Percentiles rank a stretch among this genome's conserved stretches.
Conservation (phyloP, 179 eudicot species). For the Spergularia azorica region DNA sequence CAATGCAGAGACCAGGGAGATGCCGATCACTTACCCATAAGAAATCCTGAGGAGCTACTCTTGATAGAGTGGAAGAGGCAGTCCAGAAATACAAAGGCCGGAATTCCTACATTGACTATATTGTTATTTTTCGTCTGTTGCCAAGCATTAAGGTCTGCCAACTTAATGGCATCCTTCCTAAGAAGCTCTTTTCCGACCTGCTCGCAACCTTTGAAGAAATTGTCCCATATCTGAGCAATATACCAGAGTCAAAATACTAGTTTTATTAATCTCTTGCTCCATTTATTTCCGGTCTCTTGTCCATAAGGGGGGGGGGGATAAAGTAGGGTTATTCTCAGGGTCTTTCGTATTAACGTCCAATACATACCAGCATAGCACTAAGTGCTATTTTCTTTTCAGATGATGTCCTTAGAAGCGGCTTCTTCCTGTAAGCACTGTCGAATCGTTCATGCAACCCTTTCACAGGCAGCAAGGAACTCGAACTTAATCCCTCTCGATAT, state of each 20-base stretch:
- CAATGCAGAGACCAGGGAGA: neutral
- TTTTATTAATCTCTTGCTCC: too few species aligned
- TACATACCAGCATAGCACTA: conserved; percentile 33
- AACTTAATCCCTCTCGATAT: conserved; percentile 25
- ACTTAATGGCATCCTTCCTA: conserved; percentile 31
- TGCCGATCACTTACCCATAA: conserved; percentile 29
- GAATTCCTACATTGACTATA: conserved; percentile 37
- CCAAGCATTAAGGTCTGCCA: conserved; percentile 34
- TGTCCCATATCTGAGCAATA: conserved; percentile 39
- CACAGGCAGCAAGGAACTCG: conserved; percentile 30
- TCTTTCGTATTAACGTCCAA: neutral
- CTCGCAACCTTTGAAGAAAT: conserved; percentile 30
- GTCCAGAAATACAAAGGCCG: conserved; percentile 37
- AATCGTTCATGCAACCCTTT: conserved; percentile 33
- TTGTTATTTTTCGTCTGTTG: conserved; percentile 34
- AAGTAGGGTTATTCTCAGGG: neutral
- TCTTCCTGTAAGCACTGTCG: conserved; percentile 21
- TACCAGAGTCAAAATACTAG: conserved; percentile 5
- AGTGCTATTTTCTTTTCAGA: conserved; percentile 36
- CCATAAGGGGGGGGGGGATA: neutral
- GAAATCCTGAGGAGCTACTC: conserved; percentile 32
- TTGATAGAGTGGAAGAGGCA: conserved; percentile 41
- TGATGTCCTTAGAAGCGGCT: conserved; percentile 42
- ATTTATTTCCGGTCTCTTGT: too few species aligned
- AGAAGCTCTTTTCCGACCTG: conserved; percentile 34